Base-by-base conservation (phyloP, 306 rosid species). In the Trifolium pratense region DNA sequence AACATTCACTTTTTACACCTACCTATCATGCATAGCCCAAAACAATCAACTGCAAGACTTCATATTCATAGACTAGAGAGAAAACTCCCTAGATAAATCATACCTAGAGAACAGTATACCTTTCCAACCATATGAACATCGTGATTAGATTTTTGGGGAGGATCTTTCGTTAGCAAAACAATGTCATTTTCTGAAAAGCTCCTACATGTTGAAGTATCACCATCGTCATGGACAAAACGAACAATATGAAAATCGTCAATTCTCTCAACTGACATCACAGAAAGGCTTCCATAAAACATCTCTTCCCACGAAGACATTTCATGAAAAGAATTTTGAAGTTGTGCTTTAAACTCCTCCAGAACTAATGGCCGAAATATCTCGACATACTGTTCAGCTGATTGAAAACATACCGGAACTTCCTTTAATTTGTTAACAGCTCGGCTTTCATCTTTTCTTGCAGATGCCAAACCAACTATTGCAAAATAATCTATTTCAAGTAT, bases 341-440 rank as follows among this genome's bases (percentile, higher is more conserved):
- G 98, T 2, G 97, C 97, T 83, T 88, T 93, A 66, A 93, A 88
- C 85, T 93, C 98, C 89, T 93, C 98, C 91, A 89, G 83, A 83
- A 93, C 91, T 77, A 91, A 78, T 34, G 98, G 98, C 40, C 82
- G 87, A 79, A 93, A 93, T 81, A 84, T 94, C 78, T 83, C 88
- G 49, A 87, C 70, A 70, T 94, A 94, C 71, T 94, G 92, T 76
- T 94, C 94, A 40, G 92, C 84, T 66, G 98, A 91, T 81, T 89
- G 89, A 75, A 94, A 94, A 86, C 77, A 66, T 42, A 88, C 86
- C 75, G 98, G 98, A 83, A 94, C 91, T 84, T 89, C 91, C 82
- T 87, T 91, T 42, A 94, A 83, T 53, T 89, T 89, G 73, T 78
- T 79, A 73, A 40, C 78, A 74, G 70, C 71, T 51, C 13, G 81